Evolutionary conservation across 805 yeast species (phyloP).

Genomic region (Suhomyces emberorum): DNA sequence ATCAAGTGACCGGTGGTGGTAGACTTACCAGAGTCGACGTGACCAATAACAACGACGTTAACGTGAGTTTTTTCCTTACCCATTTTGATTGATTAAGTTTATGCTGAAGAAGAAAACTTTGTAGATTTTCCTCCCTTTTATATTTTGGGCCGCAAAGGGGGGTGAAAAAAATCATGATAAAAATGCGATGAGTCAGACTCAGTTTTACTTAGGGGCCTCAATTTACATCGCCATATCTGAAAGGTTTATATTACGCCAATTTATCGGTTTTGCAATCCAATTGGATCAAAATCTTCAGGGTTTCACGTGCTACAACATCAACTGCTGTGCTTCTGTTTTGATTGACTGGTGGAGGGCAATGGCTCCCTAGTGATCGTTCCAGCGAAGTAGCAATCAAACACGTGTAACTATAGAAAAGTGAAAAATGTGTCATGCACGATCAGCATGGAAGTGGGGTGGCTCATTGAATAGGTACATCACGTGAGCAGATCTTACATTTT

Average conservation of each 20-base stretch:
- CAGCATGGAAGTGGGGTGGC: neutral
- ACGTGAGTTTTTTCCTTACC: conserved; percentile 97
- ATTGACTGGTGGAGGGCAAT: neutral
- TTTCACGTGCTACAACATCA: neutral
- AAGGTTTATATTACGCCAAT: no score
- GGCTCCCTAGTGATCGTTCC: neutral
- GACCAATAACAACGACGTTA: conserved; percentile 99
- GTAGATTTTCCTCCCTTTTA: neutral
- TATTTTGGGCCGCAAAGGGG: conserved; percentile 2
- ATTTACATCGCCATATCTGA: neutral
- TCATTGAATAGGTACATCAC: no score
- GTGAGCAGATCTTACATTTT: no score
- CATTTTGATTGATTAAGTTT: conserved; percentile 31
- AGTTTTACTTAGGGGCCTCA: neutral
- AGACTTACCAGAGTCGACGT: conserved; percentile 97
- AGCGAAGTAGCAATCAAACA: conserved; percentile 2
- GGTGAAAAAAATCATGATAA: conserved; percentile 4
- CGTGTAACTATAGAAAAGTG: conserved; percentile 2
- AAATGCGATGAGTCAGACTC: conserved; percentile 4
- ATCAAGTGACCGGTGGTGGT: conserved; percentile 99
- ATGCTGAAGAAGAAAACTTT: conserved; percentile 10
- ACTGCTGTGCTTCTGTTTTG: neutral
- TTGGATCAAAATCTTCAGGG: neutral
- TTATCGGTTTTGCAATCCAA: no score
- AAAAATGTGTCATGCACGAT: neutral